Conservation (phyloP, 2,329 filamentous ascomycete species). For the Dichotomopilus funicola region DNA sequence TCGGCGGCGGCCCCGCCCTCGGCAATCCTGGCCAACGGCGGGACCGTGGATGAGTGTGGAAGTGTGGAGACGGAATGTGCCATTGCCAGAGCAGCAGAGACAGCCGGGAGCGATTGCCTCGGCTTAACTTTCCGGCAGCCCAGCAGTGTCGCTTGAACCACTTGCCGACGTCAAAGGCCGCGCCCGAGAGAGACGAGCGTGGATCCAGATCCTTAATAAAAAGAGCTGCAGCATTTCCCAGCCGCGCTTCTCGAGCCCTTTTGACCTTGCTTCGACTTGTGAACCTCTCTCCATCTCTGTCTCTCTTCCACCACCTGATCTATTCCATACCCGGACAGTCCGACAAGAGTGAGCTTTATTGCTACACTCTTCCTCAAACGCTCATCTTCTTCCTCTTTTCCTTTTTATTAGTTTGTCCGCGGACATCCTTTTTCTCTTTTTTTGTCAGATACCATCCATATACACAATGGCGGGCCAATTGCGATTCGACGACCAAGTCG, state of each 20-base stretch:
- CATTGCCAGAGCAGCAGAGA: constrained; percentile 1
- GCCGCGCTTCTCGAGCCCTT: neutral
- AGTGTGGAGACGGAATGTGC: constrained; percentile 9
- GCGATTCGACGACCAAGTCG: constrained; percentile 80
- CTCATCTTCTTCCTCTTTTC: neutral
- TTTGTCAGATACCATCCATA: constrained; percentile 26
- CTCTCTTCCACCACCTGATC: neutral
- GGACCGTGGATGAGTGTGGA: too few relatives aligned
- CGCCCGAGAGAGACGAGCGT: too few relatives aligned
- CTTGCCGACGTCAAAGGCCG: constrained; percentile 18
- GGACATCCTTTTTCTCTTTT: neutral
- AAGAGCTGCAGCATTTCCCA: constrained; percentile 12
- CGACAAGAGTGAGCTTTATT: neutral
- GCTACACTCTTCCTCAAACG: neutral
- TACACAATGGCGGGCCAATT: constrained; percentile 55
- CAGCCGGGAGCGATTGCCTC: constrained; percentile 20
- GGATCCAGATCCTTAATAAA: neutral
- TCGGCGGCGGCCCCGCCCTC: constrained; percentile 10
- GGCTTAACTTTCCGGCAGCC: constrained; percentile 22
- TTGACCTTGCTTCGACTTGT: too few relatives aligned
- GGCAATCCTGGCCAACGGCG: constrained; percentile 18
- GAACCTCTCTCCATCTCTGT: neutral
- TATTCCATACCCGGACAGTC: too few relatives aligned
- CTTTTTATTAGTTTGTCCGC: neutral
- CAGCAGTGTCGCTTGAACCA: constrained; percentile 7